Conservation (phyloP, 2,329 filamentous ascomycete genomes). For the Aspergillus phoenicis region DNA sequence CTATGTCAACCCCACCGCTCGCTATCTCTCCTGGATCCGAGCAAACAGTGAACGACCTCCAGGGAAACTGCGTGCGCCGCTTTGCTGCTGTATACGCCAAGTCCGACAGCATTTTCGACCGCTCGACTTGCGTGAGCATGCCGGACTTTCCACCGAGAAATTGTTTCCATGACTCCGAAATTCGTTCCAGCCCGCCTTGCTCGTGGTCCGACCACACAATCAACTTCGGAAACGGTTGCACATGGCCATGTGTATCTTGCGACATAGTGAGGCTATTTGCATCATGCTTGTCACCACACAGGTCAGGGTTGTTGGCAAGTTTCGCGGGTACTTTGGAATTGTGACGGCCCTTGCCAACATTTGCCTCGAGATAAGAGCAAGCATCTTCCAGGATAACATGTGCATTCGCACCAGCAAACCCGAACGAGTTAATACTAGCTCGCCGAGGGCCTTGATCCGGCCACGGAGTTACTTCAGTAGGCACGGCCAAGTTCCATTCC, state of each 20-base stretch:
- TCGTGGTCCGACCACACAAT: constrained; percentile 4
- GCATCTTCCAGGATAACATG: constrained; percentile 38
- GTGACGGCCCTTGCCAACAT: background rate
- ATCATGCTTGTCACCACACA: too few species aligned
- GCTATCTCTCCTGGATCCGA: background rate
- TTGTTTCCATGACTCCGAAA: background rate
- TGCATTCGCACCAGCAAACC: constrained; percentile 39
- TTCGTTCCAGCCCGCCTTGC: background rate
- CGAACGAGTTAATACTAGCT: constrained; percentile 41
- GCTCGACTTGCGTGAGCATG: background rate
- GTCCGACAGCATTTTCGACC: background rate
- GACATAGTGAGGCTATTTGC: too few species aligned
- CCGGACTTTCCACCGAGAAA: background rate
- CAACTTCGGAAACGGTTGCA: constrained; percentile 3
- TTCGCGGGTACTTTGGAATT: background rate
- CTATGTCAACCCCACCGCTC: background rate
- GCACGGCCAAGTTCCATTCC: constrained; percentile 2
- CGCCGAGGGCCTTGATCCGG: constrained; percentile 29
- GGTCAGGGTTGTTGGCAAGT: too few species aligned
- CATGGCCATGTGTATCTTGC: background rate
- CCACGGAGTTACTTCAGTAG: constrained; percentile 26
- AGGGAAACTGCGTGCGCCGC: background rate
- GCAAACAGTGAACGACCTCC: background rate
- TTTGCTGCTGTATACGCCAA: background rate
- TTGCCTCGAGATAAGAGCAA: constrained; percentile 6